These are phyloP conservation scores for Pichia sp. DNA, from an alignment of 1,139 yeast genomes.

Conservation along the genomic window DNA sequence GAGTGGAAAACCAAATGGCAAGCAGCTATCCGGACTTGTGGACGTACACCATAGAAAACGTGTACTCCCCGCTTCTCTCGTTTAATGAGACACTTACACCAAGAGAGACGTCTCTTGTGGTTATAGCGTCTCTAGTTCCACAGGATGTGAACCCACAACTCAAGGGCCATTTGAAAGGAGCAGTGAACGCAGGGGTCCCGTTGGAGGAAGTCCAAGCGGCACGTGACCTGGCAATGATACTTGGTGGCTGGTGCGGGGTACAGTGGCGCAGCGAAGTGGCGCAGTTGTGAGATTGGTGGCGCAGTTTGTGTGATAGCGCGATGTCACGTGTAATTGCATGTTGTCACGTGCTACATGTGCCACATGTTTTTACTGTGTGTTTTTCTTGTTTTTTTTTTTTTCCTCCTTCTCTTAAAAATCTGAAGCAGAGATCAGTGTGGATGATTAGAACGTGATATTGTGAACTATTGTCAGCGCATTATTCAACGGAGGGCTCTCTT, in stretches of 20 bases:
- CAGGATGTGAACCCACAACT: slow-evolving; percentile 94
- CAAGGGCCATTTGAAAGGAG: slow-evolving; percentile 86
- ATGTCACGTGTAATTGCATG: background rate
- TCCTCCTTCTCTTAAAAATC: no score
- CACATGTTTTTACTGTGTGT: no score
- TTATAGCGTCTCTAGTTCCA: slow-evolving; percentile 77
- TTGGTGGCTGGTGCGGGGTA: slow-evolving; percentile 73
- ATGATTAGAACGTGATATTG: no score
- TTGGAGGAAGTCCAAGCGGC: slow-evolving; percentile 56
- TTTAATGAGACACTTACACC: slow-evolving; percentile 57
- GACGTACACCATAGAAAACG: slow-evolving; percentile 64
- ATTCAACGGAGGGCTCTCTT: no score
- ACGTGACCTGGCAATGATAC: slow-evolving; percentile 55
- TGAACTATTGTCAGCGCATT: no score
- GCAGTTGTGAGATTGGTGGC: background rate
- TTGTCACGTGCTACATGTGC: background rate
- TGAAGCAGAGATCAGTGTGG: no score
- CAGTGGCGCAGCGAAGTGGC: slow-evolving; percentile 46
- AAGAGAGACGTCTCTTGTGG: slow-evolving; percentile 69
- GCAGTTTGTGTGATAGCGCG: slow-evolving; percentile 1
- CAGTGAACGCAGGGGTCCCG: slow-evolving; percentile 71
- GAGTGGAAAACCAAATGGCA: slow-evolving; percentile 63
- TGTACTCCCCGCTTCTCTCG: slow-evolving; percentile 72
- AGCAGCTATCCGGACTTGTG: slow-evolving; percentile 83
- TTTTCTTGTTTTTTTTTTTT: no score